Percentiles rank a stretch among this genome's conserved stretches.
Evolutionary conservation across 352 stramenopile species (phyloP).

Genomic region (Globisporangium sylvaticum): DNA sequence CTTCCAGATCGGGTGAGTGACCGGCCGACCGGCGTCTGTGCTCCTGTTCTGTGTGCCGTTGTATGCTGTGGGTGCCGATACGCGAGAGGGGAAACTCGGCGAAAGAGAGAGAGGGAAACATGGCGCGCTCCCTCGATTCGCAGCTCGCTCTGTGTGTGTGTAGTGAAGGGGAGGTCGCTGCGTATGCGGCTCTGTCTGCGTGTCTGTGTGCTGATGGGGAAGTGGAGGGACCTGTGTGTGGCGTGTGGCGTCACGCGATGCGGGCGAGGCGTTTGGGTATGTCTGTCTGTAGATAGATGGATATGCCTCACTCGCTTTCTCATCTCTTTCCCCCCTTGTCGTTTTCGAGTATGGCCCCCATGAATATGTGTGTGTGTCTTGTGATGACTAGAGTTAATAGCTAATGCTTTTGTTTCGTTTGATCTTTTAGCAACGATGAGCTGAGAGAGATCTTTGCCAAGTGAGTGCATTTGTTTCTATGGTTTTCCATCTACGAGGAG

Average conservation of each 20-base stretch:
- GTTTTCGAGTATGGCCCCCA: background rate
- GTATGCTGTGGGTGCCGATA: background rate
- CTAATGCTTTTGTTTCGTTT: background rate
- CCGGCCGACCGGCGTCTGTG: background rate
- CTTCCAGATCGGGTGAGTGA: conserved; percentile 62
- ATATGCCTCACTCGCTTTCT: background rate
- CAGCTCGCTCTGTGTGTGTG: background rate
- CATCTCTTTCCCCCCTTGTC: background rate
- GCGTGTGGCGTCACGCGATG: background rate
- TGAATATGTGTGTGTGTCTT: background rate
- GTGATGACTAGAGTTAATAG: too few species aligned
- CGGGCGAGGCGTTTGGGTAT: background rate
- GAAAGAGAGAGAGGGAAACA: background rate
- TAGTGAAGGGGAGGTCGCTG: background rate
- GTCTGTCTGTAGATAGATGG: background rate
- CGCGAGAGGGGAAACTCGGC: background rate
- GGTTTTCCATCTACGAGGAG: conserved; percentile 10
- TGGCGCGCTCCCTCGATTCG: background rate
- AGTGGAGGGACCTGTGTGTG: background rate
- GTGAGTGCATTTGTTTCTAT: conserved; percentile 32
- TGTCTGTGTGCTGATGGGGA: background rate
- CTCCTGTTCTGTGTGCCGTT: background rate
- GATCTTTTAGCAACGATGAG: conserved; percentile 31
- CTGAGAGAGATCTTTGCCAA: conserved; percentile 68
- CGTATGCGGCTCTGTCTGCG: background rate